Percentiles rank a stretch among this genome's conserved stretches.
Evolutionary conservation across 257 asterid species (phyloP).

Genomic region (Misopates orontium): DNA sequence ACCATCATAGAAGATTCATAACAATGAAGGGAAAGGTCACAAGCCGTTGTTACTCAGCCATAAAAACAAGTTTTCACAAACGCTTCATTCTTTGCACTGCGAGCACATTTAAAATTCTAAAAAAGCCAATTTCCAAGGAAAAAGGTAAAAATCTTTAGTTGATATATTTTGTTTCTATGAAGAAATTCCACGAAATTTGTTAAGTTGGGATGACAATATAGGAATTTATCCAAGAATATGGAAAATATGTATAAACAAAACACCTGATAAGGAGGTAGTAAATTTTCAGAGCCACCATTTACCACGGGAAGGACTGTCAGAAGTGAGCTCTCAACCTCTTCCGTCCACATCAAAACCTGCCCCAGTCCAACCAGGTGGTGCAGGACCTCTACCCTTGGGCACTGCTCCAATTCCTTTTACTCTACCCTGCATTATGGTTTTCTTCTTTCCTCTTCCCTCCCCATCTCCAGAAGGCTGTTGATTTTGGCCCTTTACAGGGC

Average conservation of each 20-base stretch:
- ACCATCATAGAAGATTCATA: too few species aligned
- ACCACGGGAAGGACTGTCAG: not conserved
- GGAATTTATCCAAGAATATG: constrained; percentile 11
- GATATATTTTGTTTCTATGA: not conserved
- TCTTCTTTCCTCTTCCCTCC: constrained; percentile 69
- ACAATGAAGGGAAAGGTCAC: too few species aligned
- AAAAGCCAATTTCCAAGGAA: too few species aligned
- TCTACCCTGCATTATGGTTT: constrained; percentile 58
- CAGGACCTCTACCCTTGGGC: constrained; percentile 67
- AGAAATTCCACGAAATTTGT: not conserved
- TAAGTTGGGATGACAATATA: constrained; percentile 17
- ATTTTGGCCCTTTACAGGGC: constrained; percentile 40
- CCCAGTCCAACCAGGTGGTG: constrained; percentile 83
- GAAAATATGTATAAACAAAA: constrained; percentile 12
- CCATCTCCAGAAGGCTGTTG: constrained; percentile 42
- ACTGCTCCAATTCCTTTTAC: constrained; percentile 76
- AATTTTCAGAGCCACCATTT: constrained; percentile 1
- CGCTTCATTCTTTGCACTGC: not conserved
- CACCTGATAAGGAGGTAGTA: too few species aligned
- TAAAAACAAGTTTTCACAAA: not conserved
- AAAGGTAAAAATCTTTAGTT: too few species aligned
- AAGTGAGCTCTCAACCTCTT: constrained; percentile 49
- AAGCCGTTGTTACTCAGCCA: too few species aligned
- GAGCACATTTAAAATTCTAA: too few species aligned
- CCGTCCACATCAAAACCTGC: constrained; percentile 87